These are phyloP conservation scores for Malassezia equina DNA, from an alignment of 1,284 basidiomycete species.

Conservation along the genomic window DNA sequence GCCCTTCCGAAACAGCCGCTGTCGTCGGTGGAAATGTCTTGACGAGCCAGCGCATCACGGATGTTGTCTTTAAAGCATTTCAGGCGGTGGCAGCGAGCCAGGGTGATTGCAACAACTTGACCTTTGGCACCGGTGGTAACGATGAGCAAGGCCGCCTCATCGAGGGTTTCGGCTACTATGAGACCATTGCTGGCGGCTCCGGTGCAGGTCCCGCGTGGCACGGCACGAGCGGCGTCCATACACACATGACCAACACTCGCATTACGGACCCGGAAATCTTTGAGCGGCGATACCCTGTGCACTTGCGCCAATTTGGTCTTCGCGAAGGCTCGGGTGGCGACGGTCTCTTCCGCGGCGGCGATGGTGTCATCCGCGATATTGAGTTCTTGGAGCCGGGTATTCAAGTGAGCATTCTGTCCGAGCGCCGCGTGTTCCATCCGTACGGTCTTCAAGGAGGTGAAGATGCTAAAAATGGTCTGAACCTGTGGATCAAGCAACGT, in stretches of 20 bases:
- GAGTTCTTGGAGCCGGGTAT: conserved; percentile 69
- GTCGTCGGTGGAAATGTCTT: conserved; percentile 89
- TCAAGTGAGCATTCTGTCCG: conserved; percentile 75
- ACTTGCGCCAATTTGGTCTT: conserved; percentile 70
- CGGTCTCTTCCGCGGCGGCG: conserved; percentile 71
- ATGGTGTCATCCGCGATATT: conserved; percentile 76
- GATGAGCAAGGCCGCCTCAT: conserved; percentile 64
- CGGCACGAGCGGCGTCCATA: conserved; percentile 53
- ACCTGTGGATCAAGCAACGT: conserved; percentile 76
- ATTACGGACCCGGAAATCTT: conserved; percentile 73
- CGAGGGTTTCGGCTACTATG: conserved; percentile 87
- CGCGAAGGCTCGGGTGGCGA: conserved; percentile 66
- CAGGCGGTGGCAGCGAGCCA: conserved; percentile 84
- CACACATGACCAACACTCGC: conserved; percentile 80
- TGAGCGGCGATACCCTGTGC: conserved; percentile 77
- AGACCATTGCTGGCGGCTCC: conserved; percentile 84
- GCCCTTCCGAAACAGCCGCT: conserved; percentile 66
- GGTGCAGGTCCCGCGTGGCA: conserved; percentile 85
- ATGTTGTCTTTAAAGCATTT: conserved; percentile 88
- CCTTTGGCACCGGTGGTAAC: conserved; percentile 80
- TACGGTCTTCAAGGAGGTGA: conserved; percentile 83
- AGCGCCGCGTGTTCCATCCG: conserved; percentile 76
- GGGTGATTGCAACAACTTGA: conserved; percentile 77
- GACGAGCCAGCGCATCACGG: conserved; percentile 84
- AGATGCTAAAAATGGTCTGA: conserved; percentile 64